Evolutionary conservation across 164 flowering plant species (phyloP), one percentile per base, ranked within the genome.

Genomic region (grape (Vitis vinifera)): DNA sequence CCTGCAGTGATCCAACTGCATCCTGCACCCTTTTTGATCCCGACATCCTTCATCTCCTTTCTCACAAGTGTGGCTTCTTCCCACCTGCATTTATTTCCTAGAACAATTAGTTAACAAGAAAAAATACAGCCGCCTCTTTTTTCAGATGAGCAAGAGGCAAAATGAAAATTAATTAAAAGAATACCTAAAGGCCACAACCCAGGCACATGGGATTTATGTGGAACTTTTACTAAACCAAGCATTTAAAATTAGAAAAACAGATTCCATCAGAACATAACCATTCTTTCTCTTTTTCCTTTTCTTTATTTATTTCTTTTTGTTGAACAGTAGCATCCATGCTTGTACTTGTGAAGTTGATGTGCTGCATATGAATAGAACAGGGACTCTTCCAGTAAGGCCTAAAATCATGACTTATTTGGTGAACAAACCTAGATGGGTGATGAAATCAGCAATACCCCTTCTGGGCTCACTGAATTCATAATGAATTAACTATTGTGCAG

Each of bases 1-100:
- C 85, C 84, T 8, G 78, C 85, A 0, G 81, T 51, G 59, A 92
- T 76, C 96, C 96, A 91, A 73, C 96, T 92, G 81, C 74, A 85
- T 12, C 97, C 97, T 30, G 86, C 77, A 8, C 86, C 90, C 71
- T 91, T 90, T 72, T 82, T 89, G 51, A 87, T 87, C 50, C 95
- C 97, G 15, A 81, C 88, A 14, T 84, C 83, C 65, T 78, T 87
- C 96, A 92, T 90, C 69, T 87, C 91, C 75, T 75, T 85, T 66
- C 97, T 80, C 63, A 92, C 90, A 16, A 71, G 70, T 23, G 85
- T 77, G 44, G 92, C 92, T 70, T 92, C 96, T 68, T 89, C 89
- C 97, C 97, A 92, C 78, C 94, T 89, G 65, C 64, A 76, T 73
- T 68, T 59, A 68, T 49, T 44, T 30, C 57, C 37, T 3, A 62